A percentile compares a stretch with the other conserved stretches of the same genome.
phyloP scores from a whole-genome alignment of 768 basidiomycete genomes.

The Cyathus striatus region DNA sequence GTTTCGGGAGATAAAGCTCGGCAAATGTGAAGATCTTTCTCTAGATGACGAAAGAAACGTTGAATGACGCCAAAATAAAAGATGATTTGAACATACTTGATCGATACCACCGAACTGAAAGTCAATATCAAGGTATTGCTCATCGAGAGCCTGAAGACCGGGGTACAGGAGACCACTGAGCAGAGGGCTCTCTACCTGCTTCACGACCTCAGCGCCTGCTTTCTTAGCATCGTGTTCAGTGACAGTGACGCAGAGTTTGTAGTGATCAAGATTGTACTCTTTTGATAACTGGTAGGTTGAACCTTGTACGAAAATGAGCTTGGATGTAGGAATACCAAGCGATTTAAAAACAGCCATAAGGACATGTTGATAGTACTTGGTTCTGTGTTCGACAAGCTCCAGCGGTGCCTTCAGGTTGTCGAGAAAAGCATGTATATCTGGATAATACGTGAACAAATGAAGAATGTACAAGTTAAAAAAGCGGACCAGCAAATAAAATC shows the following conservation, averaged over 20 bases:
- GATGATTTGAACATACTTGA: conserved; percentile 65
- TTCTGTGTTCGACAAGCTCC: conserved; percentile 83
- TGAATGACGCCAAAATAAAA: background rate
- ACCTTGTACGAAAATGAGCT: conserved; percentile 81
- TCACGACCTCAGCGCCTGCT: conserved; percentile 98
- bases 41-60: conserved; percentile 29
- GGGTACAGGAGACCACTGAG: conserved; percentile 94
- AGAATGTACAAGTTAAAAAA: background rate
- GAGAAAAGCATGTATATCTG: conserved; percentile 95
- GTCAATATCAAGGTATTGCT: conserved; percentile 92
- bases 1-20: conserved; percentile 87
- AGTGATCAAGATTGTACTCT: conserved; percentile 95
- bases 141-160: conserved; percentile 93
- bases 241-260: conserved; percentile 85
- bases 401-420: conserved; percentile 96
- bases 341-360: conserved; percentile 81
- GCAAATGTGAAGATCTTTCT: conserved; percentile 99
- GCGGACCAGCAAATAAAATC: conserved; percentile 71
- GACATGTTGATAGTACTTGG: conserved; percentile 84
- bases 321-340: conserved; percentile 85
- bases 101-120: conserved; percentile 99
- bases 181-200: conserved; percentile 89
- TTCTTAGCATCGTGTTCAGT: conserved; percentile 97
- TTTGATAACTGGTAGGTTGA: conserved; percentile 88
- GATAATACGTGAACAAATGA: background rate